phyloP scores from a whole-genome alignment of 2,329 filamentous ascomycete species.

The Acephala macrosclerotiorum region DNA sequence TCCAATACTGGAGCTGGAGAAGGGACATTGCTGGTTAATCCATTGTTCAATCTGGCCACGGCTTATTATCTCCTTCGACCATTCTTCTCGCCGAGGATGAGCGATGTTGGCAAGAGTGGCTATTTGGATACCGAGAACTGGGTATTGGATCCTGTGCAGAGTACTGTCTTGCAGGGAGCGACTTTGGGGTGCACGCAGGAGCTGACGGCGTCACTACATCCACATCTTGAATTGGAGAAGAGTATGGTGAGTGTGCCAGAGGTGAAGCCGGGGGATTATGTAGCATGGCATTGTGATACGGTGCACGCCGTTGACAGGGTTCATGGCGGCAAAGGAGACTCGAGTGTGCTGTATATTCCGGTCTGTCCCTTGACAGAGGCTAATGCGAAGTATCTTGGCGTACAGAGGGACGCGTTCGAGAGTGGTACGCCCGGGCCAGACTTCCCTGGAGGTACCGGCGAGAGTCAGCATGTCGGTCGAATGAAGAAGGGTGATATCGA shows the following conservation, averaged over 20 bases:
- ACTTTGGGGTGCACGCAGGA: slow-evolving; percentile 69
- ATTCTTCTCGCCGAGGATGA: slow-evolving; percentile 65
- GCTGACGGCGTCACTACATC: slow-evolving; percentile 65
- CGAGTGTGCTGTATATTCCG: slow-evolving; percentile 88
- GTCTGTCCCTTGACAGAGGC: slow-evolving; percentile 80
- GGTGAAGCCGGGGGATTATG: slow-evolving; percentile 72
- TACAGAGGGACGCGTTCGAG: slow-evolving; percentile 76
- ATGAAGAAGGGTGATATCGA: slow-evolving; percentile 34
- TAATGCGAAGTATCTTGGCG: slow-evolving; percentile 74
- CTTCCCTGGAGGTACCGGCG: slow-evolving; percentile 76
- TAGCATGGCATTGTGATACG: slow-evolving; percentile 65
- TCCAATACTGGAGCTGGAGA: slow-evolving; percentile 75
- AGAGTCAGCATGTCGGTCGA: slow-evolving; percentile 60
- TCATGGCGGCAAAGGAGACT: slow-evolving; percentile 76
- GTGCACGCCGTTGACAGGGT: slow-evolving; percentile 81
- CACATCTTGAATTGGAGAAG: slow-evolving; percentile 65
- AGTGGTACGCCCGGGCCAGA: slow-evolving; percentile 72
- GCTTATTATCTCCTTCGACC: slow-evolving; percentile 84
- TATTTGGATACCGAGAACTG: slow-evolving; percentile 66
- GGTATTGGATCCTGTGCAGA: slow-evolving; percentile 55
- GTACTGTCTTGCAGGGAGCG: slow-evolving; percentile 73
- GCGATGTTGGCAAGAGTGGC: slow-evolving; percentile 21
- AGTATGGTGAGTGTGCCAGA: slow-evolving; percentile 72
- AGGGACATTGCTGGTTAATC: slow-evolving; percentile 84
- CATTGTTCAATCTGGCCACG: slow-evolving; percentile 76